Evolutionary conservation across 2,329 filamentous ascomycete genomes (phyloP), one percentile per base, ranked within the genome.

Genomic region (Xylaria polymorpha): DNA sequence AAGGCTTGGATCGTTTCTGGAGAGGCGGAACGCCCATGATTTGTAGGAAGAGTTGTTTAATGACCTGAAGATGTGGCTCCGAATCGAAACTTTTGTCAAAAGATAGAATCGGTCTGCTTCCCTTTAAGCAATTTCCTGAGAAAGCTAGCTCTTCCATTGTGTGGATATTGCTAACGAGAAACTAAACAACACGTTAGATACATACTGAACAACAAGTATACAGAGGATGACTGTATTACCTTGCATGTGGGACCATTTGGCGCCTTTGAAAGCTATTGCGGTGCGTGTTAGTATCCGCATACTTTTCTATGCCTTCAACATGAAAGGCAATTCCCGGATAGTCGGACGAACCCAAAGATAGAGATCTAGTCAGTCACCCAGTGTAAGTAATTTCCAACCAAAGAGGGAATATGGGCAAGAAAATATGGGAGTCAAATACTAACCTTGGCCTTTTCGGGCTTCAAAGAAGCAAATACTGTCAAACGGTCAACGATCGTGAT

Each of bases 101-200:
- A 43, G 93, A 96, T 66, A 99, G 89, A 46, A 99, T 85, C 1
- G 96, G 95, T 43, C 96, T 87, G 35, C 93, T 96, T 68, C 96
- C 96, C 83, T 97, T 98, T 70, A 98, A 85, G 80, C 94, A 98
- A 85, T 99, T 99, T 63, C 96, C 96, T 18, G 94, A 94, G 80
- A 99, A 98, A 78, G 97, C 93, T 43, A 99, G 86, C 81, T 99
- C 96, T 53, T 74, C 71, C 72, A 75, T 77, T 7, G 72, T 76
- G 57, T 75, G 74, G n/a, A 77, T 72, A 77, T 94, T 94, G 80
- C 96, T 93, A 61, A 94, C 85, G 78, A 96, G 92, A 81, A 96
- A 87, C 77, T 88, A 50, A 53, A 70, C 20, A 18, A 57, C 14
- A 43, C 20, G 29, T 71, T 63, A 65, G 63, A 58, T 22, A 58